Evolutionary conservation across 176 grass and related monocot species (phyloP).

Genomic region (Triticum dicoccoides): DNA sequence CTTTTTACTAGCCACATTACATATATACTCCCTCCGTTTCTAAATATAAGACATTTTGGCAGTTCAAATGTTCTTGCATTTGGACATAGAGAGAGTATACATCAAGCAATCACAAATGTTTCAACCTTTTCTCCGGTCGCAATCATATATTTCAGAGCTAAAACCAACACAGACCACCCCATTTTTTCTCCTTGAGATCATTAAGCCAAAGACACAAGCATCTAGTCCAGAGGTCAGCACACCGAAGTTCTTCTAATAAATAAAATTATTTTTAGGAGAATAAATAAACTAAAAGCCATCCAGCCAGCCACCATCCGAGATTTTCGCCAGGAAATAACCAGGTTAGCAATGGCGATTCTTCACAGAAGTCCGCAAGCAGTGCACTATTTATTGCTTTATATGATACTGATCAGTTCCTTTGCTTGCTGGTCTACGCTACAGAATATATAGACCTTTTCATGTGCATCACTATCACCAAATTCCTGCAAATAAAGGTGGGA

Average conservation of each 20-base stretch:
- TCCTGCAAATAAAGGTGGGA: constrained; percentile 23
- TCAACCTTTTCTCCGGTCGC: not conserved
- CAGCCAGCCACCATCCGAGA: not conserved
- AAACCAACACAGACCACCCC: not conserved
- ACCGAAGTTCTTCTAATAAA: not conserved
- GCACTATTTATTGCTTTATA: constrained; percentile 34
- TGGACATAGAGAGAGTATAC: too few relatives aligned
- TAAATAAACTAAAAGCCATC: not conserved
- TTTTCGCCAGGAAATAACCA: not conserved
- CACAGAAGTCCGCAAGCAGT: not conserved
- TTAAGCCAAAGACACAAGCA: not conserved
- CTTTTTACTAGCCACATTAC: too few relatives aligned
- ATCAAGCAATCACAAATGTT: not conserved
- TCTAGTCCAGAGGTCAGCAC: not conserved
- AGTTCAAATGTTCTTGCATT: too few relatives aligned
- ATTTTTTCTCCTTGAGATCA: constrained; percentile 3
- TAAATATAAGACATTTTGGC: too few relatives aligned
- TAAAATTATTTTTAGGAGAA: not conserved
- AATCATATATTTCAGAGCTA: not conserved
- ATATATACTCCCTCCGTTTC: too few relatives aligned
- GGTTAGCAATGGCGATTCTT: not conserved
- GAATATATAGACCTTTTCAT: constrained; percentile 12
- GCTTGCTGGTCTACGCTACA: constrained; percentile 39
- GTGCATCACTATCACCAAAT: constrained; percentile 23
- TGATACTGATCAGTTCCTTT: constrained; percentile 9